Percentiles rank a stretch among this genome's conserved stretches.
Evolutionary conservation across 805 yeast genomes (phyloP).

Genomic region (Candida koratica): DNA sequence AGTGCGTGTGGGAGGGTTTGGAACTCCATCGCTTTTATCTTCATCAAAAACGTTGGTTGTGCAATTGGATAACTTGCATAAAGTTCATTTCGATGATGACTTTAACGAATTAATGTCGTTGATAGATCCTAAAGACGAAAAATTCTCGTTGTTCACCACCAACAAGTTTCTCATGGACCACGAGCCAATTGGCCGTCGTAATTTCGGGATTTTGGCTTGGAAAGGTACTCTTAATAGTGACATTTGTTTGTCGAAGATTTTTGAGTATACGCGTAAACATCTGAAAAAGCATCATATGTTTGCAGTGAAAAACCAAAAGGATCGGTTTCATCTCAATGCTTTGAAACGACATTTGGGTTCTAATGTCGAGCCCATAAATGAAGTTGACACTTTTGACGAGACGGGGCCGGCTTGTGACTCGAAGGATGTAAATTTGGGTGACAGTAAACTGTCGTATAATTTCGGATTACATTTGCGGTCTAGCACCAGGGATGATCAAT

Average conservation of each 20-base stretch:
- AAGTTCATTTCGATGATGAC: conserved; percentile 7
- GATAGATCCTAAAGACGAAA: conserved; percentile 2
- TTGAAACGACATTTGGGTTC: conserved; percentile 4
- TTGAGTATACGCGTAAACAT: conserved; percentile 4
- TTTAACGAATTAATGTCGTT: conserved; percentile 7
- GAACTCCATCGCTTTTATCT: neutral
- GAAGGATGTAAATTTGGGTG: neutral
- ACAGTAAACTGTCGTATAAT: neutral
- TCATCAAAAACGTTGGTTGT: neutral
- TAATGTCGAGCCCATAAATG: conserved; percentile 11
- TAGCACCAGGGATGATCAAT: neutral
- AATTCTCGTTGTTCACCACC: conserved; percentile 4
- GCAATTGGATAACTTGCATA: conserved; percentile 6
- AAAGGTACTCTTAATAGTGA: conserved; percentile 9
- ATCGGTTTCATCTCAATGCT: conserved; percentile 5
- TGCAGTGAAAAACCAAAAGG: conserved; percentile 4
- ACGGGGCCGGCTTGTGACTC: neutral
- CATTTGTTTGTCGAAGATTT: conserved; percentile 7
- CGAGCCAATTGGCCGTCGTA: conserved; percentile 8
- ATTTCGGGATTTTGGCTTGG: conserved; percentile 12
- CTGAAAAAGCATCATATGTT: conserved; percentile 8
- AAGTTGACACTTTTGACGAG: conserved; percentile 1
- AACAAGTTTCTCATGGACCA: conserved; percentile 5
- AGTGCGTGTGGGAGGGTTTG: conserved; percentile 3
- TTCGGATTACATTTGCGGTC: conserved; percentile 2